These are phyloP conservation scores for Fusarium pseudocircinatum DNA, from an alignment of 2,329 filamentous ascomycete species.

Conservation along the genomic window DNA sequence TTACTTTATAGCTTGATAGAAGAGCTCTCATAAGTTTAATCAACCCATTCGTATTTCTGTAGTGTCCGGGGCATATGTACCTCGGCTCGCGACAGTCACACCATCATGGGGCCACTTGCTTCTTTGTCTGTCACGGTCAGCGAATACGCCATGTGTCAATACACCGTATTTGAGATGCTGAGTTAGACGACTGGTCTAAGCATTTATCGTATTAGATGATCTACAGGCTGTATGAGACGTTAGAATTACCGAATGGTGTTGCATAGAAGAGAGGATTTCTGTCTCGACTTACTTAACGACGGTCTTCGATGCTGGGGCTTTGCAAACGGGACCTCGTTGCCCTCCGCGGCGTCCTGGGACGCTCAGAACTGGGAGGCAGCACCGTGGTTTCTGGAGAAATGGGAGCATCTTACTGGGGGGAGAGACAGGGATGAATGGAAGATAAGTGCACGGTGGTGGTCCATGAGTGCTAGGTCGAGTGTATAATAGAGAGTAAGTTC, in stretches of 20 bases:
- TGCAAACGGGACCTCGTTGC: background rate
- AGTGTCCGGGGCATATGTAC: background rate
- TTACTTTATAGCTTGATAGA: fast-evolving
- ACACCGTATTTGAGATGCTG: fast-evolving
- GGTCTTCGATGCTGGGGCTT: background rate
- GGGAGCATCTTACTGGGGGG: background rate
- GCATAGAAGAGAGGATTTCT: background rate
- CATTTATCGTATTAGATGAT: fast-evolving
- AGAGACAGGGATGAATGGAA: background rate
- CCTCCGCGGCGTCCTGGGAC: background rate
- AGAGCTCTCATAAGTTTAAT: fast-evolving
- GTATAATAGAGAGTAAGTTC: background rate
- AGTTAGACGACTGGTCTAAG: background rate
- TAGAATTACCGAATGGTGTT: background rate
- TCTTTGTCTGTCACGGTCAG: background rate
- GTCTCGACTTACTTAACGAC: background rate
- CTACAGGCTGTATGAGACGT: fast-evolving
- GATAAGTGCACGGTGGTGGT: background rate
- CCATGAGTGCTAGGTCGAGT: background rate
- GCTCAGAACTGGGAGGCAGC: background rate
- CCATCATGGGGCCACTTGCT: background rate
- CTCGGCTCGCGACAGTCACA: background rate
- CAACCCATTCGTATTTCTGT: background rate
- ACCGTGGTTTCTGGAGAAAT: background rate
- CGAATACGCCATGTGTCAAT: background rate